A percentile compares a stretch with the other conserved stretches of the same genome.
Conservation (phyloP, 257 asterid genomes). For the Solanum megistacrolobum region DNA sequence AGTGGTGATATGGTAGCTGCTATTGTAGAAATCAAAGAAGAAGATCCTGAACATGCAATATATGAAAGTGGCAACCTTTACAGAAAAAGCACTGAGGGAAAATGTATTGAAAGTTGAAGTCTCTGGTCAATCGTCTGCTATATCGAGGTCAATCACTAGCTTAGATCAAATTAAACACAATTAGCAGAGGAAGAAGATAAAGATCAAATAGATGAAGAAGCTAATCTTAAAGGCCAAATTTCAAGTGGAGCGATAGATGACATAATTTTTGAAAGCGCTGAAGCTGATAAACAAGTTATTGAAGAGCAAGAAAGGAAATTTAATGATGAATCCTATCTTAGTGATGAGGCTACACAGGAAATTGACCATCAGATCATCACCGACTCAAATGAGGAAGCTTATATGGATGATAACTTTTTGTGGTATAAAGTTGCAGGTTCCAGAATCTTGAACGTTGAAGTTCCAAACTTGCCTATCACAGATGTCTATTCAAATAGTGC, state of each 20-base stretch:
- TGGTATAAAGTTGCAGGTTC: too few relatives aligned
- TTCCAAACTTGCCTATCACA: not conserved
- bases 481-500: not conserved
- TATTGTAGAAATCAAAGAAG: too few relatives aligned
- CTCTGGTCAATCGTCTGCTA: too few relatives aligned
- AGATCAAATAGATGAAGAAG: not conserved
- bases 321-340: not conserved
- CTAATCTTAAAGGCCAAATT: not conserved
- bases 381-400: not conserved
- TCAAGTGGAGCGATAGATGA: not conserved
- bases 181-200: not conserved
- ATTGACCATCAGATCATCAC: not conserved
- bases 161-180: too few relatives aligned
- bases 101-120: too few relatives aligned
- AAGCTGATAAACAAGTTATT: not conserved
- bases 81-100: too few relatives aligned
- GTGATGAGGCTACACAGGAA: not conserved
- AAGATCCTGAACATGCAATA: too few relatives aligned
- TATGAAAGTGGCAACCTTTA: too few relatives aligned
- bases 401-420: not conserved
- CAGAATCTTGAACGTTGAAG: not conserved
- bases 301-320: not conserved
- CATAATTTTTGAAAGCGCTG: not conserved
- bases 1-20: too few relatives aligned
- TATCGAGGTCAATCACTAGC: too few relatives aligned